These are phyloP conservation scores for Cicer bijugum DNA, from an alignment of 306 rosid species.

Conservation along the genomic window DNA sequence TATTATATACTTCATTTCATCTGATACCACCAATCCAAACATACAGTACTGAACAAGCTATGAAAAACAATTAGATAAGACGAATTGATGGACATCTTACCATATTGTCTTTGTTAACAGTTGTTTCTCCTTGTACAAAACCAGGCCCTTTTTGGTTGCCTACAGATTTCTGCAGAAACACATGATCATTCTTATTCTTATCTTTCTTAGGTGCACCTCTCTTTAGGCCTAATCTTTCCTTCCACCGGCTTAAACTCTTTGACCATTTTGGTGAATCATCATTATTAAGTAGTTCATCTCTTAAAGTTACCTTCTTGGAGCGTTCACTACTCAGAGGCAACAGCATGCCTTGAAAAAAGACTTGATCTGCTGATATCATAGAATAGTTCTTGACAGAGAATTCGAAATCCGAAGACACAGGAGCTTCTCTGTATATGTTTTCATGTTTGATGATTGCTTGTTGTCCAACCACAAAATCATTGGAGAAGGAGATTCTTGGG, in stretches of 20 bases:
- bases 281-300: slow-evolving; percentile 67
- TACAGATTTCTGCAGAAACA: slow-evolving; percentile 56
- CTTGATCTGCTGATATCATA: slow-evolving; percentile 87
- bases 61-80: background rate
- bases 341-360: slow-evolving; percentile 75
- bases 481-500: slow-evolving; percentile 97
- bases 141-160: slow-evolving; percentile 56
- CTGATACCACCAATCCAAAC: too few species aligned
- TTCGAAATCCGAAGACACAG: slow-evolving; percentile 92
- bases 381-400: slow-evolving; percentile 72
- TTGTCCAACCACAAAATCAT: slow-evolving; percentile 78
- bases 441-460: slow-evolving; percentile 66
- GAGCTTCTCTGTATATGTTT: slow-evolving; percentile 79
- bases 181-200: slow-evolving; percentile 56
- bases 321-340: slow-evolving; percentile 66
- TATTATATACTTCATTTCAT: too few species aligned
- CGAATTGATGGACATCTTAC: slow-evolving; percentile 46
- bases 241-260: slow-evolving; percentile 72
- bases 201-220: slow-evolving; percentile 59
- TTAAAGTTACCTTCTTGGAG: slow-evolving; percentile 67
- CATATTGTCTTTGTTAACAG: slow-evolving; percentile 58
- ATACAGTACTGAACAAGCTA: background rate
- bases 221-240: slow-evolving; percentile 72
- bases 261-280: slow-evolving; percentile 58
- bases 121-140: slow-evolving; percentile 56